Evolutionary conservation across 495 filamentous ascomycete species (phyloP).

Genomic region (Daldinia vernicosa): DNA sequence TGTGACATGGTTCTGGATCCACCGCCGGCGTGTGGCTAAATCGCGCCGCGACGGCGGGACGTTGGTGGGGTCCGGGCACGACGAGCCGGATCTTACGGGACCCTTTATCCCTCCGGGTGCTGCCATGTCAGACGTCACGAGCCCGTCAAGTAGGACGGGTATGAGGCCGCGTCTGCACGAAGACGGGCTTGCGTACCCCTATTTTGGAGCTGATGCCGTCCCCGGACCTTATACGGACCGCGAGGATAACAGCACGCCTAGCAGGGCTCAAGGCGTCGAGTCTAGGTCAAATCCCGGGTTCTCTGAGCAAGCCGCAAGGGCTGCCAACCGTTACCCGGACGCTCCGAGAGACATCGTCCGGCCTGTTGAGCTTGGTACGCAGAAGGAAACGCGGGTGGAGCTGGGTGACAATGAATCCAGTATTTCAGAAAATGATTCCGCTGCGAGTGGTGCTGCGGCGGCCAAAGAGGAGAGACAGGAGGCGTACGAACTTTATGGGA

Average conservation of each 20-base stretch:
- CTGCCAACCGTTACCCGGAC: constrained; percentile 11
- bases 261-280: constrained; percentile 3
- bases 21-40: constrained; percentile 39
- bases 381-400: not conserved
- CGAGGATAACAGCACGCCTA: constrained; percentile 1
- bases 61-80: constrained; percentile 5
- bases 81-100: not conserved
- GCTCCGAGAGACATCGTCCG: constrained; percentile 18
- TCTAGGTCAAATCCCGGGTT: constrained; percentile 21
- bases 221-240: constrained; percentile 49
- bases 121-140: constrained; percentile 45
- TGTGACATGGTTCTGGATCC: constrained; percentile 50
- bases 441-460: not conserved
- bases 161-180: constrained; percentile 28
- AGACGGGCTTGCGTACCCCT: constrained; percentile 43
- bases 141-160: constrained; percentile 28
- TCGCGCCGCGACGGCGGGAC: constrained; percentile 10
- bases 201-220: constrained; percentile 48
- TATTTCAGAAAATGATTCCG: not conserved
- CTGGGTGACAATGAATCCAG: not conserved
- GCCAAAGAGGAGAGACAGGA: constrained; percentile 1
- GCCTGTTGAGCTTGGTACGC: constrained; percentile 17
- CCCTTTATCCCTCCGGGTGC: constrained; percentile 12
- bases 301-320: constrained; percentile 3
- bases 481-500: constrained; percentile 25